phyloP scores from a whole-genome alignment of 805 yeast genomes.

The Pichia phayaonensis region DNA sequence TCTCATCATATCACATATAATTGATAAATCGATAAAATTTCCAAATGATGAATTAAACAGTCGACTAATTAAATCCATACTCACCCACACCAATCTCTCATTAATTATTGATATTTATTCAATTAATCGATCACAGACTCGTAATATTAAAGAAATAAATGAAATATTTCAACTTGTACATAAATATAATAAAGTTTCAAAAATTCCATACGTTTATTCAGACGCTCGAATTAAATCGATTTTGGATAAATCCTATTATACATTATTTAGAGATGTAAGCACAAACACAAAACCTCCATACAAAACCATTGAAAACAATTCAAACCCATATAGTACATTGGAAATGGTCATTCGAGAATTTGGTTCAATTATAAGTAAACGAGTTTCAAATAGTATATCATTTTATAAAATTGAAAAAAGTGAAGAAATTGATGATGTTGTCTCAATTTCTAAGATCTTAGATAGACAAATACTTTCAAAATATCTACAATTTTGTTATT shows the following conservation, averaged over 20 bases:
- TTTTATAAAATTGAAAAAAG: slow-evolving; percentile 4
- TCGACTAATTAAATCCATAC: background rate
- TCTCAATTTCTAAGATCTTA: slow-evolving; percentile 10
- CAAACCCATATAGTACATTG: slow-evolving; percentile 1
- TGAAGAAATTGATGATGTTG: background rate
- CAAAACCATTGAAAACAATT: background rate
- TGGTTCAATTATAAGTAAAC: slow-evolving; percentile 10
- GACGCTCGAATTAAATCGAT: slow-evolving; percentile 7
- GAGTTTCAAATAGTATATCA: slow-evolving; percentile 9
- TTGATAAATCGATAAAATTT: background rate
- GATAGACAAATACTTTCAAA: slow-evolving; percentile 17
- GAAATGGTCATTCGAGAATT: slow-evolving; percentile 13
- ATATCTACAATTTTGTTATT: slow-evolving; percentile 24
- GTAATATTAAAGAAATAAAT: slow-evolving; percentile 7
- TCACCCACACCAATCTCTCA: background rate
- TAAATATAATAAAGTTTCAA: slow-evolving; percentile 9
- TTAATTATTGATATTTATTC: slow-evolving; percentile 8
- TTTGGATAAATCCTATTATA: slow-evolving; percentile 11
- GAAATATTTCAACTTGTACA: slow-evolving; percentile 7
- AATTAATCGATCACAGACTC: slow-evolving; percentile 9
- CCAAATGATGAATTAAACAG: background rate
- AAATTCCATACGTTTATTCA: background rate
- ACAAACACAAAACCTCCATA: background rate
- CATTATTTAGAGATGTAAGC: background rate
- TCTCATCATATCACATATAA: background rate